A percentile compares a stretch with the other conserved stretches of the same genome.
These are phyloP conservation scores for Botryotinia calthae DNA, from an alignment of 2,329 filamentous ascomycete species.

Conservation along the genomic window DNA sequence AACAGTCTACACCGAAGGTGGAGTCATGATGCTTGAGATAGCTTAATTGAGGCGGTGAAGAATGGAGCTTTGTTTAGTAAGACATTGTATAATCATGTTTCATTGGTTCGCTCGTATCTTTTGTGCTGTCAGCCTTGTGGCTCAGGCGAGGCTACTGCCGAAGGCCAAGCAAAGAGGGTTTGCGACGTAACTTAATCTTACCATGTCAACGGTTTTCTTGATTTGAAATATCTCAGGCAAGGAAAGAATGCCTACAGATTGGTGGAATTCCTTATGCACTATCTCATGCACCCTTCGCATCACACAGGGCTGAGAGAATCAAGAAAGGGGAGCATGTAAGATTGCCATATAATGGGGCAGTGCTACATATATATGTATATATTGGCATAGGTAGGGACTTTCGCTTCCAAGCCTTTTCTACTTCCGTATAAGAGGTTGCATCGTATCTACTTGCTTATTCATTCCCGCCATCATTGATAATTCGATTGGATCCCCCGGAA, in stretches of 20 bases:
- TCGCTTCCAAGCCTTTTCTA: background rate
- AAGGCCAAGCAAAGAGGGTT: background rate
- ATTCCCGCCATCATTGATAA: background rate
- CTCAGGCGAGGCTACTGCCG: background rate
- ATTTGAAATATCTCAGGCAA: background rate
- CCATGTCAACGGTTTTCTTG: background rate
- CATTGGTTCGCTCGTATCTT: background rate
- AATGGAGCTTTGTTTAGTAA: background rate
- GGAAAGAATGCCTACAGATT: background rate
- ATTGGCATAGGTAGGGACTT: background rate
- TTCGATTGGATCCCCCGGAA: background rate
- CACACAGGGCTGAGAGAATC: background rate
- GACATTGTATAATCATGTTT: background rate
- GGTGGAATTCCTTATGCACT: background rate
- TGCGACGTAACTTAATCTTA: background rate
- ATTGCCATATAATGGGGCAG: background rate
- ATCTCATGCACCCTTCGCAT: background rate
- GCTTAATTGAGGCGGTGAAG: background rate
- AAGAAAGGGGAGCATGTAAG: background rate
- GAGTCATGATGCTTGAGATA: background rate
- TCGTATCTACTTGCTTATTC: conserved; percentile 6
- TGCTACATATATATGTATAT: background rate
- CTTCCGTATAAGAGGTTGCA: background rate
- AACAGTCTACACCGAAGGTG: background rate
- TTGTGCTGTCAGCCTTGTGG: background rate